These are phyloP conservation scores for Luvunga scandens DNA, from an alignment of 345 rosid genomes.

Conservation along the genomic window DNA sequence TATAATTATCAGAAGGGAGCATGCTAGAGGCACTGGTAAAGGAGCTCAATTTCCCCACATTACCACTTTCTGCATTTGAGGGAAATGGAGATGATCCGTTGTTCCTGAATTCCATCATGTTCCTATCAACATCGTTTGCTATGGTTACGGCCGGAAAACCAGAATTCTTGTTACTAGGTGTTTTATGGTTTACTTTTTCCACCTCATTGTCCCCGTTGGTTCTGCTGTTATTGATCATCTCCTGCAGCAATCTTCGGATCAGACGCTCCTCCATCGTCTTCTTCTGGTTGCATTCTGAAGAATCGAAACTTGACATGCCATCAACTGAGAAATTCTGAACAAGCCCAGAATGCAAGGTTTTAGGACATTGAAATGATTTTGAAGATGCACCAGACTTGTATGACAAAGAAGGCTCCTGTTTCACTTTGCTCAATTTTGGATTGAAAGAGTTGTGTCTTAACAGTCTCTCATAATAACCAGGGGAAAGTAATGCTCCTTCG, in stretches of 20 bases:
- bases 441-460: neutral
- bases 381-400: neutral
- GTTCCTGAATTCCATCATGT: neutral
- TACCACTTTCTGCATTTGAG: neutral
- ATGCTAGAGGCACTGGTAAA: neutral
- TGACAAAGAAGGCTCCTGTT: neutral
- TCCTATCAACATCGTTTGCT: neutral
- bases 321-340: neutral
- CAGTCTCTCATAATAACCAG: neutral
- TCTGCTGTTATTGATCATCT: slow-evolving; percentile 8
- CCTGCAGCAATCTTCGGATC: slow-evolving; percentile 15
- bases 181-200: neutral
- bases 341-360: neutral
- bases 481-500: neutral
- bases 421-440: neutral
- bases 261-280: neutral
- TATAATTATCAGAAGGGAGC: neutral
- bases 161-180: neutral
- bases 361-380: neutral
- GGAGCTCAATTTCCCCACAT: neutral
- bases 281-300: slow-evolving; percentile 1
- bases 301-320: neutral
- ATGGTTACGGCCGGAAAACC: neutral
- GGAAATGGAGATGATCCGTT: neutral
- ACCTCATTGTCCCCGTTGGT: neutral